Percentiles rank a stretch among this genome's conserved stretches.
These are phyloP conservation scores for Paraurostyla sp. DNA, from an alignment of 73 alveolate species.

Conservation along the genomic window DNA sequence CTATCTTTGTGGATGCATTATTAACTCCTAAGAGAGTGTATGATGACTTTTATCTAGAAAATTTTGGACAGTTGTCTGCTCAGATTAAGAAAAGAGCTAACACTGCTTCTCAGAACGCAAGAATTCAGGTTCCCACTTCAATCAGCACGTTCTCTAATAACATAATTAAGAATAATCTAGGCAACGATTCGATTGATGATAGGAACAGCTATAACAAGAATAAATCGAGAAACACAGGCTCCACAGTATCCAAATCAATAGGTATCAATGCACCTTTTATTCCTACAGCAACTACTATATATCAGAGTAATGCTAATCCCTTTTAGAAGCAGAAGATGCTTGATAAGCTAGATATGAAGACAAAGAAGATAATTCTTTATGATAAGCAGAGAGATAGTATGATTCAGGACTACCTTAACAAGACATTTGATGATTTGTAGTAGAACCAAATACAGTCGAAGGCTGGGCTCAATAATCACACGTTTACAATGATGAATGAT, in stretches of 20 bases:
- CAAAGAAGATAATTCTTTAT: background rate
- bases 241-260: background rate
- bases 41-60: conserved; percentile 19
- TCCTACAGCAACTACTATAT: background rate
- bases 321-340: background rate
- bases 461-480: background rate
- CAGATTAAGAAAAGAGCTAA: background rate
- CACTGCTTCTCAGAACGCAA: background rate
- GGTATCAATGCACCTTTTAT: background rate
- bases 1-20: background rate
- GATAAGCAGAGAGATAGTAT: background rate
- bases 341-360: background rate
- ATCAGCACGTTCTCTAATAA: background rate
- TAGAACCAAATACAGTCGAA: background rate
- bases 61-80: background rate
- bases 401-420: background rate
- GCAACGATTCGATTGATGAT: background rate
- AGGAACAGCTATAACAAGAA: background rate
- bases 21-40: background rate
- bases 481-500: background rate
- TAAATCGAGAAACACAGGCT: background rate
- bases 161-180: background rate
- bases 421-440: background rate
- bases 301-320: background rate
- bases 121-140: conserved; percentile 1